Base-by-base conservation (phyloP, 305 asterid genomes). In the Plantago lanceolata region DNA sequence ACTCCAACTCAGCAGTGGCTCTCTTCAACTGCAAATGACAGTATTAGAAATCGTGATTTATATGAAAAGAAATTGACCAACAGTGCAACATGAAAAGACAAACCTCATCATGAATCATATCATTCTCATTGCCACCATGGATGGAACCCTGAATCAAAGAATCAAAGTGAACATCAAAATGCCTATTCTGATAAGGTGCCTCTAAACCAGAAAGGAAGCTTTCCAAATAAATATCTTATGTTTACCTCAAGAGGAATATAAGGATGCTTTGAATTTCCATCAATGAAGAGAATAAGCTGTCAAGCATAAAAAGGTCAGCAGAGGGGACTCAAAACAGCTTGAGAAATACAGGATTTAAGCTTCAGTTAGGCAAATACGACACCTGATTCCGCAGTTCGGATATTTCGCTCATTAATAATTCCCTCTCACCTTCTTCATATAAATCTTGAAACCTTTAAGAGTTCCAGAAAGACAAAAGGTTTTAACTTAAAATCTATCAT, bases 401-500 rank as follows among this genome's bases (percentile, higher is more conserved):
- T 58, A 90, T 79, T 82, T 94, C 99, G 57, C 71, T 77, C 79
- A 88, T 76, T 76, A 94, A 61, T 76, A 83, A 74, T 65, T 90
- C 95, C 72, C 87, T 86, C 85, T 94, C 99, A 60, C 96, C 99
- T 81, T 94, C 99, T 74, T 77, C 96, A 75, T 94, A 94, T 31
- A 94, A 90, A 67, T 94, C 99, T 78, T 94, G 96, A 78, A 76
- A 94, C 71, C 99, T 35, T 35, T 94, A 70, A 47, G 62, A 21
- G 19, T 50, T 56, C 71, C 57, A 63, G 19, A 47, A 66, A 17
- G 16, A 59, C 52, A 48, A 35, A 47, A 35, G n/a, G n/a, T n/a
- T n/a, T n/a, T 24, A 24, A 24, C 28, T 24, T 24, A 24, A 24
- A 24, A 24, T 24, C 3, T 1, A 24, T 1, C 48, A n/a, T 13